phyloP scores from a whole-genome alignment of 2,329 filamentous ascomycete species.

The Claviceps pusilla region DNA sequence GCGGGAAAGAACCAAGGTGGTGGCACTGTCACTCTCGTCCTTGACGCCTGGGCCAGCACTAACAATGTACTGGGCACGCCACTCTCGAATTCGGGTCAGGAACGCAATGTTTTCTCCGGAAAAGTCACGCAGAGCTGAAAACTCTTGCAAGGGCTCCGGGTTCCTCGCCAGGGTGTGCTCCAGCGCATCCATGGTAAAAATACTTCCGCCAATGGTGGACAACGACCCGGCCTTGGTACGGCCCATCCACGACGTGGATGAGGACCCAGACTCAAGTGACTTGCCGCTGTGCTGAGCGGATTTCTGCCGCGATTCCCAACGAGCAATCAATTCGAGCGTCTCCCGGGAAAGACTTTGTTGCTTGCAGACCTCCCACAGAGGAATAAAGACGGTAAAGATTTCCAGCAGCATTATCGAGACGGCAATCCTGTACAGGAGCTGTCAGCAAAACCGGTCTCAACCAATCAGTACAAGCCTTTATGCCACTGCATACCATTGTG shows the following conservation, averaged over 20 bases:
- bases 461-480: neutral
- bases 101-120: conserved; percentile 56
- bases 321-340: conserved; percentile 32
- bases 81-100: conserved; percentile 37
- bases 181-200: conserved; percentile 44
- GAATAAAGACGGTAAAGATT: conserved; percentile 47
- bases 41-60: conserved; percentile 9
- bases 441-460: neutral
- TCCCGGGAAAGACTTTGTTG: conserved; percentile 31
- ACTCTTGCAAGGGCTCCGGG: conserved; percentile 41
- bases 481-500: conserved; percentile 40
- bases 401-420: conserved; percentile 49
- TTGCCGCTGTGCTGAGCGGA: conserved; percentile 15
- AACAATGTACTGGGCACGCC: conserved; percentile 17
- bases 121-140: conserved; percentile 48
- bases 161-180: conserved; percentile 43
- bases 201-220: conserved; percentile 24
- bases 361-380: conserved; percentile 40
- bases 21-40: conserved; percentile 4
- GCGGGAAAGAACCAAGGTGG: conserved; percentile 22
- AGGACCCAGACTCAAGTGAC: conserved; percentile 20
- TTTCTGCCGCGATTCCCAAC: conserved; percentile 30
- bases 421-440: conserved; percentile 27
- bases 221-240: conserved; percentile 21
- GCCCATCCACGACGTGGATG: conserved; percentile 21